phyloP scores from a whole-genome alignment of 805 yeast species.

The Debaryomyces hansenii region DNA sequence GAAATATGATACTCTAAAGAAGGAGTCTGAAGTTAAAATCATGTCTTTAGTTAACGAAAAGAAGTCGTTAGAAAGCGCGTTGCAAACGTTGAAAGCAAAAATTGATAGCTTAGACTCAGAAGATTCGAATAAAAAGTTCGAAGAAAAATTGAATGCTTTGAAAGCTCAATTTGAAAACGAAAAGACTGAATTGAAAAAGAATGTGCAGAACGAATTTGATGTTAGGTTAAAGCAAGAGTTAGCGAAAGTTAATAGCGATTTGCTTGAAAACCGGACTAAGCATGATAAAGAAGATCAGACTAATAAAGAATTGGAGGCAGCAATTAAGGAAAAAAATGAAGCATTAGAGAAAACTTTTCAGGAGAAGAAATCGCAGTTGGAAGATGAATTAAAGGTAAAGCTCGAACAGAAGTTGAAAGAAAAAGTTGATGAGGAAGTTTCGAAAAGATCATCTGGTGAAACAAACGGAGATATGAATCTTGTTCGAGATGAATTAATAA shows the following conservation, averaged over 20 bases:
- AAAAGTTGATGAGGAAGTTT: conserved; percentile 14
- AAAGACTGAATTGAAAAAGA: conserved; percentile 8
- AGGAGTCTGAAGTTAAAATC: conserved; percentile 8
- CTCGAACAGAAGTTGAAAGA: conserved; percentile 18
- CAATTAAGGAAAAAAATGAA: conserved; percentile 17
- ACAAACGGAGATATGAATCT: conserved; percentile 5
- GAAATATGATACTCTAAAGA: conserved; percentile 12
- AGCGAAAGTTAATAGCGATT: conserved; percentile 25
- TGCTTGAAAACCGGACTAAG: conserved; percentile 7
- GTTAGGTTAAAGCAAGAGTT: conserved; percentile 28
- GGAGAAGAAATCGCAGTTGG: conserved; percentile 32
- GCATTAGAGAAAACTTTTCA: conserved; percentile 16
- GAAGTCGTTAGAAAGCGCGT: conserved; percentile 7
- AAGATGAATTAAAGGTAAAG: conserved; percentile 31
- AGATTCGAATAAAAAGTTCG: conserved; percentile 17
- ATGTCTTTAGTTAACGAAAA: conserved; percentile 14
- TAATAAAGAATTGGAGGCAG: conserved; percentile 26
- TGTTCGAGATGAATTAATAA: conserved; percentile 7
- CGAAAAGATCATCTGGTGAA: conserved; percentile 1
- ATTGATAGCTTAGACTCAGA: conserved; percentile 6
- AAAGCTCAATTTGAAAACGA: conserved; percentile 16
- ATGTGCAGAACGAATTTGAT: conserved; percentile 19
- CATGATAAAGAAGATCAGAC: conserved; percentile 19
- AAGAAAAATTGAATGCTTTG: conserved; percentile 27
- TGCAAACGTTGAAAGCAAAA: conserved; percentile 9